Evolutionary conservation across 805 yeast genomes (phyloP).

Genomic region (Lachancea mirantina): DNA sequence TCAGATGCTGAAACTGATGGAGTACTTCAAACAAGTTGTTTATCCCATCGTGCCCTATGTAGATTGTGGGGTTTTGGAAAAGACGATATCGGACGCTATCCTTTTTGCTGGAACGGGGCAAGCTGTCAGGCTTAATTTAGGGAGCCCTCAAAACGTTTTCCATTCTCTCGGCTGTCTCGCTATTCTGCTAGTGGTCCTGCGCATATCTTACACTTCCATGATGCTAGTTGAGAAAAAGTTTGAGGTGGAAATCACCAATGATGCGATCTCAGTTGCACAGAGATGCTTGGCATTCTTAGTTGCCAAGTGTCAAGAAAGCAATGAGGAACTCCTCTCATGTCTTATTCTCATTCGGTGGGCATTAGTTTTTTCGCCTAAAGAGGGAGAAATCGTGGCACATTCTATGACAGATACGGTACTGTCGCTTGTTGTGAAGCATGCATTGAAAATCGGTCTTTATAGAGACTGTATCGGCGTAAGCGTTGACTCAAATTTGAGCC

Average conservation of each 20-base stretch:
- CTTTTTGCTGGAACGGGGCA: conserved; percentile 3
- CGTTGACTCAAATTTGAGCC: not conserved
- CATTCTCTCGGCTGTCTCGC: conserved; percentile 6
- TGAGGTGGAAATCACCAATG: conserved; percentile 3
- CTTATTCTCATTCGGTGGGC: conserved; percentile 6
- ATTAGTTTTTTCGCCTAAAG: conserved; percentile 3
- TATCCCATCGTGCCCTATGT: conserved; percentile 7
- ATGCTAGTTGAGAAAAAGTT: conserved; percentile 1
- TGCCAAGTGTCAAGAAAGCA: conserved; percentile 4
- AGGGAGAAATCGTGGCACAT: conserved; percentile 7
- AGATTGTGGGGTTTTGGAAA: not conserved
- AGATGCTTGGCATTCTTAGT: conserved; percentile 5
- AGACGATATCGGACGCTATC: conserved; percentile 1
- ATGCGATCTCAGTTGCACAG: conserved; percentile 1
- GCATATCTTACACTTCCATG: conserved; percentile 7
- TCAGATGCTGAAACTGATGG: conserved; percentile 1
- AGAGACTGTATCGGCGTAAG: conserved; percentile 4
- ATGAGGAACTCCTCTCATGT: conserved; percentile 6
- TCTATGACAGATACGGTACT: conserved; percentile 5
- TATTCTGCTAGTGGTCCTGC: conserved; percentile 3
- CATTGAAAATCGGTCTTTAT: conserved; percentile 6
- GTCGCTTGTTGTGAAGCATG: conserved; percentile 4
- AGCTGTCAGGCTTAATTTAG: conserved; percentile 3
- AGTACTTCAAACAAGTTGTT: conserved; percentile 3
- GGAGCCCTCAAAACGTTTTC: conserved; percentile 1